Evolutionary conservation across 371 early-diverging fungal species (phyloP).

Genomic region (Furculomyces boomerangus): DNA sequence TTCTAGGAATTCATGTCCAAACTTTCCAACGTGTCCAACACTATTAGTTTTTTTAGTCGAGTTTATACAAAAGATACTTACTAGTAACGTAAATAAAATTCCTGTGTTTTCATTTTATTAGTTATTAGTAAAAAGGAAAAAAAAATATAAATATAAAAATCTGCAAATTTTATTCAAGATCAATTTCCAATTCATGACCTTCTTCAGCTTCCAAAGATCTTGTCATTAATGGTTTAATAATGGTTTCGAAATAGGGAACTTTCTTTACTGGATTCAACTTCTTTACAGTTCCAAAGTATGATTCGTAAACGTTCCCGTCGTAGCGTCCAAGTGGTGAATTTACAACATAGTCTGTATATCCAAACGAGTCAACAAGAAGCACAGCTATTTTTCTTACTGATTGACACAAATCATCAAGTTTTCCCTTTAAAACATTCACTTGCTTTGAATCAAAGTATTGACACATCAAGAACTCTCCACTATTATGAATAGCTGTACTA

Average conservation of each 20-base stretch:
- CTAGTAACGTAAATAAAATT: constrained; percentile 78
- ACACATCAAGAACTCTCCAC: constrained; percentile 73
- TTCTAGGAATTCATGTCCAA: constrained; percentile 96
- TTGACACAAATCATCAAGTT: constrained; percentile 48
- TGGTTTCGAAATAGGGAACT: constrained; percentile 58
- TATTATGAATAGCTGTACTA: constrained; percentile 62
- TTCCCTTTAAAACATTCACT: constrained; percentile 38
- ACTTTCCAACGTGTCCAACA: constrained; percentile 82
- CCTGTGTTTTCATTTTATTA: constrained; percentile 23
- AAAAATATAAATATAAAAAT: not conserved
- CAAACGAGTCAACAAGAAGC: constrained; percentile 73
- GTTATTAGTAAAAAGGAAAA: no score
- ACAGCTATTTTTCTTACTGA: constrained; percentile 61
- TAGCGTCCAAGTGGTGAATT: constrained; percentile 76
- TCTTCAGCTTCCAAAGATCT: constrained; percentile 26
- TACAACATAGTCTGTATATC: constrained; percentile 66
- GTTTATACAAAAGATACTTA: constrained; percentile 26
- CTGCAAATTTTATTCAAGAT: constrained; percentile 8
- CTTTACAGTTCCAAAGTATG: constrained; percentile 71
- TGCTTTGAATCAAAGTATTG: constrained; percentile 62
- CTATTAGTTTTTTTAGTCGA: constrained; percentile 19
- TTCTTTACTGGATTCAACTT: constrained; percentile 47
- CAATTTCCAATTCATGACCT: constrained; percentile 25
- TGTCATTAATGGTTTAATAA: constrained; percentile 65
- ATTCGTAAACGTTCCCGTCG: constrained; percentile 75